These are phyloP conservation scores for Neurospora crassa DNA, from an alignment of 2,329 filamentous ascomycete species.

Conservation along the genomic window DNA sequence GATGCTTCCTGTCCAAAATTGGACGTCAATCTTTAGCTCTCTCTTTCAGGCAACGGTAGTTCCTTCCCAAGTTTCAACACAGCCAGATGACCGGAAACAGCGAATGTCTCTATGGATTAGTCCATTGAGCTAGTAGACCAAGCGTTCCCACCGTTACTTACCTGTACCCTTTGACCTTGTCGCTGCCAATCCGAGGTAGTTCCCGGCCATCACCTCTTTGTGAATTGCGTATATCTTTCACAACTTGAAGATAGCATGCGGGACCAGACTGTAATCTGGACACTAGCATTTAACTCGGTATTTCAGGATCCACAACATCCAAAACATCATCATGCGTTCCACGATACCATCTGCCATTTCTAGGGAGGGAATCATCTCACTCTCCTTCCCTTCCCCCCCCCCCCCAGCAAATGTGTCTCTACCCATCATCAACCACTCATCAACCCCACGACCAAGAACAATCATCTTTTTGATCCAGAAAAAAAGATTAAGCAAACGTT, in stretches of 20 bases:
- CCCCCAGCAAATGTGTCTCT: neutral
- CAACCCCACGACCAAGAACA: neutral
- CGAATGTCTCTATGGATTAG: neutral
- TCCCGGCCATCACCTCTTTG: neutral
- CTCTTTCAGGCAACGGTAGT: neutral
- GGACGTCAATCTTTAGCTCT: neutral
- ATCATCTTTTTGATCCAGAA: neutral
- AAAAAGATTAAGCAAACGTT: neutral
- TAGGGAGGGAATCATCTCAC: neutral
- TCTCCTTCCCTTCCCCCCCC: too few relatives aligned
- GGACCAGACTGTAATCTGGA: too few relatives aligned
- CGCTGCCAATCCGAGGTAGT: neutral
- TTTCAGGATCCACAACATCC: neutral
- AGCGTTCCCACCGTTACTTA: neutral
- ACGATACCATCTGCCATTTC: neutral
- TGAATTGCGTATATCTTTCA: neutral
- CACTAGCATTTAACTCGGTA: neutral
- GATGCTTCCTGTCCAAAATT: neutral
- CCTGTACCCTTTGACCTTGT: neutral
- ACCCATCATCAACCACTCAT: neutral
- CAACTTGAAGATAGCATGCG: neutral
- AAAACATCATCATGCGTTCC: neutral
- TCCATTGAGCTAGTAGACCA: neutral
- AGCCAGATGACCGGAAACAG: neutral
- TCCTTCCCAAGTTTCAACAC: neutral